A percentile compares a stretch with the other conserved stretches of the same genome.
phyloP scores from a whole-genome alignment of 192 early-diverging fungal genomes.

The Glomus cerebriforme region DNA sequence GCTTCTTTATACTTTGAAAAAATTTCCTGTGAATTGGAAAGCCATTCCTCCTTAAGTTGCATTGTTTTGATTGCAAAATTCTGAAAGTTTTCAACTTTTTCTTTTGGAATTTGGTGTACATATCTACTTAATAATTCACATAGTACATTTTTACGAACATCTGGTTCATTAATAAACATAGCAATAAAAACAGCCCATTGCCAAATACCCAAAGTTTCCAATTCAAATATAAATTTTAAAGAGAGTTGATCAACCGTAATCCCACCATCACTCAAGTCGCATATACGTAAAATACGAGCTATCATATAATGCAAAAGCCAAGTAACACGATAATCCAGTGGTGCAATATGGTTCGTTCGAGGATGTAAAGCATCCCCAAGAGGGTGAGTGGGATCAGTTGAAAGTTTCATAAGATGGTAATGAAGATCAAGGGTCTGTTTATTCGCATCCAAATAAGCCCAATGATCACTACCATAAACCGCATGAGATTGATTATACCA shows the following conservation, averaged over 20 bases:
- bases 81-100: background rate
- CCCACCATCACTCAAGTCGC: slow-evolving; percentile 24
- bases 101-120: background rate
- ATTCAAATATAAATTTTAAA: slow-evolving; percentile 62
- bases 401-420: slow-evolving; percentile 76
- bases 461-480: slow-evolving; percentile 1
- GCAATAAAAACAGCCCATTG: slow-evolving; percentile 82
- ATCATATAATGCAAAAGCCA: slow-evolving; percentile 62
- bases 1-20: background rate
- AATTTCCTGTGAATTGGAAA: background rate
- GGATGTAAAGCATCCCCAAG: slow-evolving; percentile 66
- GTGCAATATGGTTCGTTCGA: slow-evolving; percentile 54
- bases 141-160: slow-evolving; percentile 22
- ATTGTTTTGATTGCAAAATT: background rate
- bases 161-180: slow-evolving; percentile 59
- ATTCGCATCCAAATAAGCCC: background rate
- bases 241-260: slow-evolving; percentile 56
- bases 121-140: slow-evolving; percentile 20
- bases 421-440: slow-evolving; percentile 57
- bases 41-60: background rate
- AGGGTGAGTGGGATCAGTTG: slow-evolving; percentile 45
- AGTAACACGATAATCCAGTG: slow-evolving; percentile 67
- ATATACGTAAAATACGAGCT: slow-evolving; percentile 9
- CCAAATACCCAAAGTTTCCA: slow-evolving; percentile 79
- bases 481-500: slow-evolving; percentile 37